Conservation (phyloP, 306 rosid species). For the Dalbergia oliveri region DNA sequence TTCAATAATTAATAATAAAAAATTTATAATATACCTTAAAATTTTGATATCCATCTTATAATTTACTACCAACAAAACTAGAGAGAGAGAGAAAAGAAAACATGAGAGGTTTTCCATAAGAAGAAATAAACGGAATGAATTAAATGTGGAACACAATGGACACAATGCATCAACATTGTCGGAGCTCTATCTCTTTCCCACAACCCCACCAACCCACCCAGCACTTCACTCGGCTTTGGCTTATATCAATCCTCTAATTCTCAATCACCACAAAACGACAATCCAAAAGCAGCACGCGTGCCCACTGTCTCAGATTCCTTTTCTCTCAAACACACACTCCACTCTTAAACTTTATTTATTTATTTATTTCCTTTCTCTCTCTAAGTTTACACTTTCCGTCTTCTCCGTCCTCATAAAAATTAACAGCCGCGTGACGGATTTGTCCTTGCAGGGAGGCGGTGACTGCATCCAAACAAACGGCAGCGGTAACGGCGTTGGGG, state of each 20-base stretch:
- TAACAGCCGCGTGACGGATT: slow-evolving; percentile 22
- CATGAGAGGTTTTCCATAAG: slow-evolving; percentile 22
- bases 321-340: neutral
- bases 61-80: no score
- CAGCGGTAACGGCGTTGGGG: slow-evolving; percentile 35
- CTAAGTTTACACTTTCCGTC: neutral
- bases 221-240: slow-evolving; percentile 24
- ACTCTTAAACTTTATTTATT: no score
- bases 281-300: slow-evolving; percentile 85
- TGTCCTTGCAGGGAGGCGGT: slow-evolving; percentile 72
- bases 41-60: no score
- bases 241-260: slow-evolving; percentile 44
- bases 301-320: slow-evolving; percentile 73
- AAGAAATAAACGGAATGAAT: slow-evolving; percentile 22
- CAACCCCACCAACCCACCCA: slow-evolving; percentile 44
- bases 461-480: slow-evolving; percentile 48
- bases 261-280: slow-evolving; percentile 76
- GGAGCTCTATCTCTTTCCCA: neutral
- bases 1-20: no score
- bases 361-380: neutral
- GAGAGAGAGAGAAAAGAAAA: no score
- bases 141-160: neutral
- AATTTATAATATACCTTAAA: no score
- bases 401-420: no score
- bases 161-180: slow-evolving; percentile 37